phyloP scores from a whole-genome alignment of 257 asterid species.

The Agastache rugosa region DNA sequence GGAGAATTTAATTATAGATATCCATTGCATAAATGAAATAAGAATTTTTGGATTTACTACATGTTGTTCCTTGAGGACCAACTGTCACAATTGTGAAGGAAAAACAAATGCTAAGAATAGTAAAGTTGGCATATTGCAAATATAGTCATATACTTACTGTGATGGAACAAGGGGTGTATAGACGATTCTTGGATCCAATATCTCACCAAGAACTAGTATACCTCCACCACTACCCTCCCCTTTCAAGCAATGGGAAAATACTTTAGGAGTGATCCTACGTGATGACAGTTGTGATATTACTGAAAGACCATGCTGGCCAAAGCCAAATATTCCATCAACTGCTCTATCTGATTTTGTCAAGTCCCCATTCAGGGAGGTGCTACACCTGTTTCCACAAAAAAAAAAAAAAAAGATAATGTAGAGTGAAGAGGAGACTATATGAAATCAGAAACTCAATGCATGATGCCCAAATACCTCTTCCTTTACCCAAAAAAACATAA shows the following conservation, averaged over 20 bases:
- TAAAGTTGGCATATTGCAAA: constrained; percentile 33
- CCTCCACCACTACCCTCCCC: constrained; percentile 93
- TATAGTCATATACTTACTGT: constrained; percentile 86
- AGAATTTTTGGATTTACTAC: constrained; percentile 21
- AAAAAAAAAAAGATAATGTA: constrained; percentile 24
- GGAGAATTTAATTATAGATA: neutral
- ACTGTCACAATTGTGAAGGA: neutral
- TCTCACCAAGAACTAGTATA: constrained; percentile 92
- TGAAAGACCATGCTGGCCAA: constrained; percentile 75
- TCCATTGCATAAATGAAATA: neutral
- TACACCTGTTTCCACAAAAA: constrained; percentile 65
- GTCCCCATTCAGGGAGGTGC: constrained; percentile 80
- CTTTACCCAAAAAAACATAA: neutral
- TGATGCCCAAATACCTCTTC: constrained; percentile 28
- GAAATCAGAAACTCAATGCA: constrained; percentile 5
- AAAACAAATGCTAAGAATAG: constrained; percentile 23
- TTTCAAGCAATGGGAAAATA: constrained; percentile 89
- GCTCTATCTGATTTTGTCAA: constrained; percentile 81
- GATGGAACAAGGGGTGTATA: constrained; percentile 95
- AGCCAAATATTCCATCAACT: constrained; percentile 88
- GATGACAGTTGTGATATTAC: constrained; percentile 83
- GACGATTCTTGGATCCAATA: constrained; percentile 83
- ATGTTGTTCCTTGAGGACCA: constrained; percentile 12
- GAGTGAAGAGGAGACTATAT: constrained; percentile 1
- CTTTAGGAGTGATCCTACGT: constrained; percentile 76